Evolutionary conservation across 345 rosid genomes (phyloP), one percentile per base, ranked within the genome.

Genomic region (Dipteronia sinensis): DNA sequence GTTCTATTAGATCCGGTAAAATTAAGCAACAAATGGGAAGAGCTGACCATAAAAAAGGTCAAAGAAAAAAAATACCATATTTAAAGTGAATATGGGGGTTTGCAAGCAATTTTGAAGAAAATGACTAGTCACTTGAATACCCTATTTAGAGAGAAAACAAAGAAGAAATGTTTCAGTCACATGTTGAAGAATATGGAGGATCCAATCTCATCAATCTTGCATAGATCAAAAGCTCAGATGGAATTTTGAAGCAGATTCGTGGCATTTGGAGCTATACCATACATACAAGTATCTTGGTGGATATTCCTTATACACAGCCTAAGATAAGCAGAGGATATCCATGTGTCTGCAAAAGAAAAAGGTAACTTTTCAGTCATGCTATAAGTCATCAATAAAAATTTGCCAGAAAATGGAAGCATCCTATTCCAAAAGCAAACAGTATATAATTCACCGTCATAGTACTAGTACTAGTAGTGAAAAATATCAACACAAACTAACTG

Each of bases 341-440:
- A 29, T 19, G 44, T 65, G 4, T 29, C 38, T 34, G 62, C 77
- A 17, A 29, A 55, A 34, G 38, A 34, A 34, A 34, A 34, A 34
- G 38, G 6, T 4, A 34, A 34, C 38, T 34, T 34, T 34, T 34
- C 38, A 4, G 15, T 27, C 23, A 62, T 13, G 22, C 11, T 49
- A 42, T 16, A 7, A 40, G 19, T 61, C 22, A 40, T 13, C 34
- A 13, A 25, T 42, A 22, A 10, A 61, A 38, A 23, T 25, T 10
- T 74, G 16, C 42, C 59, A 74, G 20, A 6, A 64, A 47, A 27
- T 0, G 25, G 46, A 64, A 74, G 69, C 62, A 64, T 47, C 59
- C 29, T 10, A 46, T 47, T 29, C 44, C 11, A 74, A 64, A 74
- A 65, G 77, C 31, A 59, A 74, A 74, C 13, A 10, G 13, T 25